phyloP scores from a whole-genome alignment of 345 rosid genomes.

The Eutrema yunnanense region DNA sequence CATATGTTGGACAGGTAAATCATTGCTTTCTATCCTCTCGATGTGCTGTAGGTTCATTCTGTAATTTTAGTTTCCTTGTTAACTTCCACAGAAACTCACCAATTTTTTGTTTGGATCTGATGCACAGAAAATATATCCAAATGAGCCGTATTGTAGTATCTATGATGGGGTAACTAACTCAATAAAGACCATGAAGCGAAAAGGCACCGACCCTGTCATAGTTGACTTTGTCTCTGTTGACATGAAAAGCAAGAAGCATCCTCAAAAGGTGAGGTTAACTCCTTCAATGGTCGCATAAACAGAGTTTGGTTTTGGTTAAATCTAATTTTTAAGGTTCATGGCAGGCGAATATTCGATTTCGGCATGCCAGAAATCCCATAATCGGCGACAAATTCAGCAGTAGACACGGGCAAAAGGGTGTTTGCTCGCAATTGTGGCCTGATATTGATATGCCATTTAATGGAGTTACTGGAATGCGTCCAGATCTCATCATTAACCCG shows the following conservation, averaged over 20 bases:
- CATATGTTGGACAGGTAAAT: constrained; percentile 86
- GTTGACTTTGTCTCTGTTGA: constrained; percentile 84
- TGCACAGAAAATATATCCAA: constrained; percentile 59
- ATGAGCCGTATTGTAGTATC: constrained; percentile 69
- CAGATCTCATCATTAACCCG: constrained; percentile 96
- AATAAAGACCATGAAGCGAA: constrained; percentile 33
- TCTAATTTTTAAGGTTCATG: constrained; percentile 7
- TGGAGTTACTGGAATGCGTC: constrained; percentile 95
- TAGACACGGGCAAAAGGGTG: constrained; percentile 99
- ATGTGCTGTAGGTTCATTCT: background rate
- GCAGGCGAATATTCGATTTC: constrained; percentile 78
- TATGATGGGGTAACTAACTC: constrained; percentile 44
- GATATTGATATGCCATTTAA: constrained; percentile 97
- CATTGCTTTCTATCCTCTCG: background rate
- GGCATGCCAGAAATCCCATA: constrained; percentile 87
- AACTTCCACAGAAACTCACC: background rate
- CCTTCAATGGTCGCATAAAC: background rate
- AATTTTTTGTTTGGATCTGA: background rate
- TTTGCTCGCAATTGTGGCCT: constrained; percentile 96
- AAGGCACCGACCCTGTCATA: constrained; percentile 70
- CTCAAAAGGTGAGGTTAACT: constrained; percentile 60
- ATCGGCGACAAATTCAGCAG: constrained; percentile 99
- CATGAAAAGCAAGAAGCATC: constrained; percentile 52
- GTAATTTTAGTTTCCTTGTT: background rate
- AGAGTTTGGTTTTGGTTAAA: background rate